These are phyloP conservation scores for Ricinus communis DNA, from an alignment of 345 rosid genomes.

Conservation along the genomic window DNA sequence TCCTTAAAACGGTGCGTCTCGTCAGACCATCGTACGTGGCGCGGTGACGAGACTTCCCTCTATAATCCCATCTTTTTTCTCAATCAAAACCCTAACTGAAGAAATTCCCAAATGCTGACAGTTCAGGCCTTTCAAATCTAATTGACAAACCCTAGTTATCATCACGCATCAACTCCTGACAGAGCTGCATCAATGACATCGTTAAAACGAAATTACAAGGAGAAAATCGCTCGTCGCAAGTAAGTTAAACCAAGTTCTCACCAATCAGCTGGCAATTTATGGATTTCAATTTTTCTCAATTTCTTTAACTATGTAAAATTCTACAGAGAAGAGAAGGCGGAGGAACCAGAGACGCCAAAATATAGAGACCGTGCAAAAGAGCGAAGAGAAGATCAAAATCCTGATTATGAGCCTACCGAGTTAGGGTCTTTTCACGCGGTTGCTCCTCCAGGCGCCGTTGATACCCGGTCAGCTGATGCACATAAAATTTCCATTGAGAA, in stretches of 20 bases:
- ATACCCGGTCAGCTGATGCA: constrained; percentile 71
- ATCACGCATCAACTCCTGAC: not conserved
- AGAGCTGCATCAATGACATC: constrained; percentile 48
- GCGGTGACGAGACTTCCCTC: not conserved
- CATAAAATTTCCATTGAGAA: constrained; percentile 86
- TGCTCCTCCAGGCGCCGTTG: constrained; percentile 91
- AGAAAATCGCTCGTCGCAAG: constrained; percentile 83
- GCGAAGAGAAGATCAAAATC: constrained; percentile 95
- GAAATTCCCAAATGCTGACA: constrained; percentile 1
- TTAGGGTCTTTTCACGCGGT: constrained; percentile 92
- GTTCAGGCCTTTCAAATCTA: not conserved
- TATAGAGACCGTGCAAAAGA: constrained; percentile 97
- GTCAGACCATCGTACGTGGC: too few species aligned
- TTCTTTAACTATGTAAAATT: not conserved
- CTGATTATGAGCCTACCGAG: constrained; percentile 82
- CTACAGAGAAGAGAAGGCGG: constrained; percentile 82
- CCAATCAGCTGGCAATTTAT: not conserved
- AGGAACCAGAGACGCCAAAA: constrained; percentile 71
- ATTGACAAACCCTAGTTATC: not conserved
- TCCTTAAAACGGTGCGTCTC: too few species aligned
- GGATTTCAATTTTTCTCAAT: not conserved
- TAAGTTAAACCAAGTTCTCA: constrained; percentile 21
- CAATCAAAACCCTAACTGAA: constrained; percentile 29
- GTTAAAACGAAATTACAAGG: constrained; percentile 71
- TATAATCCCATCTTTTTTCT: not conserved